A percentile compares a stretch with the other conserved stretches of the same genome.
Conservation (phyloP, 2,329 filamentous ascomycete genomes). For the Ophiosphaerella narmari region DNA sequence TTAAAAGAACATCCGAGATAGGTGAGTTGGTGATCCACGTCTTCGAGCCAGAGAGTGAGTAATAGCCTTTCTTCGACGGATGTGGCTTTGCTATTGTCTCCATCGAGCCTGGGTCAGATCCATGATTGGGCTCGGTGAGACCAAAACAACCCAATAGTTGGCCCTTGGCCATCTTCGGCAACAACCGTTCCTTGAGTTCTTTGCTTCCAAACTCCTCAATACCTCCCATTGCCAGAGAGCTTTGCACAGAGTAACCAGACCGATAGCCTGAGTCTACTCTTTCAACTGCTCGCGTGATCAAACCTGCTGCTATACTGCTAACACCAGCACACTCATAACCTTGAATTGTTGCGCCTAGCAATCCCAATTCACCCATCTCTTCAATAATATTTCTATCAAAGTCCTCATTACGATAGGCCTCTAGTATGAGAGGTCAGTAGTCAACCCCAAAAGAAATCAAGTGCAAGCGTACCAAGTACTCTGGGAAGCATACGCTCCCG, state of each 20-base stretch:
- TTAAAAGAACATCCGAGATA: slow-evolving; percentile 80
- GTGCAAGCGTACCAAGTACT: slow-evolving; percentile 70
- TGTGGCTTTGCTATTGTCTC: slow-evolving; percentile 85
- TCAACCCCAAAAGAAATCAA: neutral
- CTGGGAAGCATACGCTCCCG: slow-evolving; percentile 86
- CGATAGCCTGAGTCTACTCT: slow-evolving; percentile 90
- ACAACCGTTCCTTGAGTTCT: slow-evolving; percentile 83
- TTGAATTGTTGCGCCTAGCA: slow-evolving; percentile 82
- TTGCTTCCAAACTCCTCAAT: slow-evolving; percentile 86
- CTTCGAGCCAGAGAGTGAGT: slow-evolving; percentile 78
- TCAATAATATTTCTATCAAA: slow-evolving; percentile 84
- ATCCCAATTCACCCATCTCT: slow-evolving; percentile 92
- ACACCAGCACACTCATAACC: slow-evolving; percentile 89
- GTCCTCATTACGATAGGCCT: slow-evolving; percentile 83
- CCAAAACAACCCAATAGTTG: slow-evolving; percentile 85
- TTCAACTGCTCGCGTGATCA: slow-evolving; percentile 90
- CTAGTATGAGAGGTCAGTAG: slow-evolving; percentile 50
- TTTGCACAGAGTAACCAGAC: slow-evolving; percentile 92
- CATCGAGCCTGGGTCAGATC: slow-evolving; percentile 89
- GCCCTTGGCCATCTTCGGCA: slow-evolving; percentile 81
- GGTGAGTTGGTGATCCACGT: slow-evolving; percentile 97
- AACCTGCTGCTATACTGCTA: slow-evolving; percentile 82
- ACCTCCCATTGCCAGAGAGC: slow-evolving; percentile 89
- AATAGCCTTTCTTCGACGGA: slow-evolving; percentile 81
- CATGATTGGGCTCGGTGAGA: slow-evolving; percentile 90